Base-by-base conservation (phyloP, 148 eudicot genomes). In the Rhododendron simsii region DNA sequence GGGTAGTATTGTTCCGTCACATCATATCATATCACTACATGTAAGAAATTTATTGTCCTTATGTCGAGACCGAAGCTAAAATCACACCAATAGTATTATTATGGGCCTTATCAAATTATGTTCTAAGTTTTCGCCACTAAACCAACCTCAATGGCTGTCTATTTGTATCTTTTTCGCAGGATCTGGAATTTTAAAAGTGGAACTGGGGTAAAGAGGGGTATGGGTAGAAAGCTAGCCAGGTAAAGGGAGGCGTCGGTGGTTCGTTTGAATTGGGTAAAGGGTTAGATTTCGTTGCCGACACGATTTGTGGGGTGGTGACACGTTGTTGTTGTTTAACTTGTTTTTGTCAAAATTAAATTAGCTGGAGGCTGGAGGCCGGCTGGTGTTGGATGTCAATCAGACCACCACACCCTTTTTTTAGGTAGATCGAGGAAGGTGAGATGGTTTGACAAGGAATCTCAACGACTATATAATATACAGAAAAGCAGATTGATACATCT, bases 401-500 rank as follows among this genome's bases (percentile, higher is more conserved):
- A 21, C 48, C 26, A 20, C 80, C 50, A 20, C 26, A 39, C 80
- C 48, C 2, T 12, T 26, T 41, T 69, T 28, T 69, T 77, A 77
- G 80, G 80, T 77, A 21, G n/a, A 15, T 39, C 8, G 45, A 16
- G 80, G 26, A 77, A 77, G 13, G 51, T 23, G 80, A 21, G 80
- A 77, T 77, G 80, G 51, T 39, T 77, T 77, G 80, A 41, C 80
- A 77, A 77, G 48, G 80, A 77, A 41, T 77, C 80, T 77, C 30
- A 77, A 8, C 50, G n/a, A 15, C 79, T 75, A 75, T 15, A 30
- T 73, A 71, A 12, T 69, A 71, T 2, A 30, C 15, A 18, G 7
- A 41, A 41, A 41, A 41, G 0, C 45, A 41, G 45, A 41, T 41
- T 7, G 45, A 71, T 2, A 13, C 35, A 55, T 55, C 61, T 5